Percentiles rank a stretch among this genome's conserved stretches.
Conservation (phyloP, 2,329 filamentous ascomycete species). For the Fusarium guadeloupense region DNA sequence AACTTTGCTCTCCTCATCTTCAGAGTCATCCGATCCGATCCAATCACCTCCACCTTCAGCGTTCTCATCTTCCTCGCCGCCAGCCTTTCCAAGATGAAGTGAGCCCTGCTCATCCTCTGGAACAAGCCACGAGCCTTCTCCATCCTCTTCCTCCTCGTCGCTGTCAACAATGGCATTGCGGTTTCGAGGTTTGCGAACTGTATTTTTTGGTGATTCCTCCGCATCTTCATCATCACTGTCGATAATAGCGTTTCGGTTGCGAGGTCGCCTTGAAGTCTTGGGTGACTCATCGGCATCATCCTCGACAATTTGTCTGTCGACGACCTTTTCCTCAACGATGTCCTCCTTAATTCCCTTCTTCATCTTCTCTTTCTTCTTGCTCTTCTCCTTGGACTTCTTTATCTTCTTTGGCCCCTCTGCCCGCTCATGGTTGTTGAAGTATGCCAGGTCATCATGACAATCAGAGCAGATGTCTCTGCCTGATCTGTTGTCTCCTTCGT, state of each 20-base stretch:
- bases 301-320: constrained; percentile 26
- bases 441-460: constrained; percentile 78
- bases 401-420: constrained; percentile 48
- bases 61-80: constrained; percentile 87
- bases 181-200: constrained; percentile 54
- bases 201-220: constrained; percentile 23
- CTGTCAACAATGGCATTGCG: constrained; percentile 71
- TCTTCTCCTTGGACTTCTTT: constrained; percentile 30
- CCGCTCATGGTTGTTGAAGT: constrained; percentile 62
- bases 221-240: constrained; percentile 35
- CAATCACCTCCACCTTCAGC: constrained; percentile 87
- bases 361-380: constrained; percentile 33
- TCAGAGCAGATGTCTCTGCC: constrained; percentile 71
- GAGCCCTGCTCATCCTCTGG: constrained; percentile 70
- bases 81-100: constrained; percentile 75
- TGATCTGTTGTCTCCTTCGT: constrained; percentile 54
- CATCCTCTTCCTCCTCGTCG: constrained; percentile 73
- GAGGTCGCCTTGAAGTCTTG: constrained; percentile 18
- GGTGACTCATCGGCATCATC: constrained; percentile 35
- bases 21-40: constrained; percentile 76
- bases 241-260: constrained; percentile 24
- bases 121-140: constrained; percentile 82
- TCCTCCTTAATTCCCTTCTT: constrained; percentile 13
- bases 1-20: constrained; percentile 62
- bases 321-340: constrained; percentile 24